Evolutionary conservation across 1,284 basidiomycete species (phyloP), one percentile per base, ranked within the genome.

Genomic region (Ustilago trichophora): DNA sequence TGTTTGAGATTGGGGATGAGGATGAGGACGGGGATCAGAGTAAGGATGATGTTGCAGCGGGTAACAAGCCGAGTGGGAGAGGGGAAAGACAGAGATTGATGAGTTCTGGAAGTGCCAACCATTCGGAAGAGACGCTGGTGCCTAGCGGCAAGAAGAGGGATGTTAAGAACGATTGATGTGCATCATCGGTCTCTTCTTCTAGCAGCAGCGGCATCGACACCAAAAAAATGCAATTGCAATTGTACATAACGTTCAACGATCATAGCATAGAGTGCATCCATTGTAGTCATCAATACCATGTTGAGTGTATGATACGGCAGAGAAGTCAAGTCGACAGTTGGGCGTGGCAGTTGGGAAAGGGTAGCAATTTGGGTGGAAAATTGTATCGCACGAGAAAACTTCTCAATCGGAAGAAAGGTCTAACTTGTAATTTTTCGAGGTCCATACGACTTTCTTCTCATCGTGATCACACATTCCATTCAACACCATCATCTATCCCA

Each of bases 1-100:
- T 78, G 19, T 78, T 78, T 34, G 70, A 72, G 53, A 71, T 77
- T 24, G 73, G 66, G 2, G 73, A 75, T 35, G 70, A 70, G 27
- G 70, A 69, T 9, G 75, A 77, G 9, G 67, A 73, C 16, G 62
- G 49, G 15, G 64, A 68, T 44, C 54, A 50, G 29, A 50, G 60
- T 27, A 40, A 34, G 37, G 54, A 29, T 25, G 22, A 32, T 6
- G 35, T 16, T 12, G 36, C 46, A 11, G 26, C 25, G 10, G 35
- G 13, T 22, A n/a, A 40, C 26, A 34, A 16, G 9, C 48, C 21
- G n/a, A 44, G 16, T 22, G 31, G 26, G 35, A 36, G 33, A 24
- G 16, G 54, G 59, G 0, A 66, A 72, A 36, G 48, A 62, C 18
- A 35, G 65, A 24, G 72, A 4, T 41, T 71, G 43, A 73, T 71